Evolutionary conservation across 257 asterid genomes (phyloP), one percentile per base, ranked within the genome.

Genomic region (Lantana camara): DNA sequence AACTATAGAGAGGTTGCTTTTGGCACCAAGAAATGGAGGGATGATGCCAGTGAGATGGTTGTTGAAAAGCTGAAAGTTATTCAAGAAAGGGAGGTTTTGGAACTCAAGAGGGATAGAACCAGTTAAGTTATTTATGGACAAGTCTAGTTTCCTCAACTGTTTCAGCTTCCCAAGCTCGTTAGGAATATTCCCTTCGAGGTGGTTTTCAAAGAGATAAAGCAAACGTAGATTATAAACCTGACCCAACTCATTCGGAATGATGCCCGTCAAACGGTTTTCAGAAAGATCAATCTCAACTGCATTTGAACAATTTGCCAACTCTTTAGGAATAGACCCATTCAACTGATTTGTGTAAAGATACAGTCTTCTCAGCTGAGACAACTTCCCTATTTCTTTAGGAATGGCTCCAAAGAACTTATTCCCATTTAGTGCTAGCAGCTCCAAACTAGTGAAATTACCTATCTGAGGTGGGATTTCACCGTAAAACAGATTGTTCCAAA

Each of bases 251-350:
- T 29, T 70, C 1, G 97, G 97, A 40, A 90, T 85, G 66, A 46
- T 20, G 4, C 97, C 97, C 24, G 66, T 78, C 67, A 90, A 37
- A 15, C 61, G 76, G 69, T 90, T 90, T 54, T 90, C 97, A 3
- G 97, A 90, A 40, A 90, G 82, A 76, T 90, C 97, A 15, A 90
- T 85, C 76, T 85, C 95, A 13, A 80, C 70, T 23, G 87, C 92
- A 52, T 73, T 73, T 0, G 74, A 71, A 24, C 95, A 87, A 64
- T 85, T 78, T 21, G 90, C 81, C 12, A 87, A 27, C 77, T 90
- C 95, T 52, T 37, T 40, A 1, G 97, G 96, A 51, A 90, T 87
- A 21, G 83, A 83, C 7, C 97, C 97, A 73, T 87, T 85, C 54
- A 87, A 54, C 35, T 66, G 82, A 70, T 90, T 90, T 6, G 77